Percentiles rank a stretch among this genome's conserved stretches.
These are phyloP conservation scores for Coemansia guatemalensis DNA, from an alignment of 192 early-diverging fungal species.

Conservation along the genomic window DNA sequence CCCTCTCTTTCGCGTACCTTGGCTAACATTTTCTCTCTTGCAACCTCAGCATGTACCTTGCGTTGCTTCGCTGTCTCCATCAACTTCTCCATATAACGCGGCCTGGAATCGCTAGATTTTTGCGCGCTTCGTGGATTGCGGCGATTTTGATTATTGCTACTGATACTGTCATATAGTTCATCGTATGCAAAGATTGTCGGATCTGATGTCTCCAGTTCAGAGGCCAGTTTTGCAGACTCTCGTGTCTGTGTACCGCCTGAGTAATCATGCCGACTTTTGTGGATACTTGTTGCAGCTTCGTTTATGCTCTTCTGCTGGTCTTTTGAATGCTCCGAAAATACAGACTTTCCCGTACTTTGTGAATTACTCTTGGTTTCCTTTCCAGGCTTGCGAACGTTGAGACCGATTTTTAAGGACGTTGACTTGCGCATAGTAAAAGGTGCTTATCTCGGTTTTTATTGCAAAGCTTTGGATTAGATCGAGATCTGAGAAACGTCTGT, in stretches of 20 bases:
- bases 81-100: conserved; percentile 50
- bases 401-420: conserved; percentile 29
- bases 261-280: not conserved
- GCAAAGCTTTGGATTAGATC: too few species aligned
- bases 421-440: conserved; percentile 37
- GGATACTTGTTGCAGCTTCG: not conserved
- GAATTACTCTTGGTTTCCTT: not conserved
- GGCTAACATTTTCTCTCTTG: conserved; percentile 28
- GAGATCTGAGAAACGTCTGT: too few species aligned
- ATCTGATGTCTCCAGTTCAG: conserved; percentile 17
- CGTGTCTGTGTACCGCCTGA: conserved; percentile 15
- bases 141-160: conserved; percentile 9
- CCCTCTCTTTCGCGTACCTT: conserved; percentile 45
- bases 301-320: not conserved
- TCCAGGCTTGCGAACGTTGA: conserved; percentile 37
- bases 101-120: conserved; percentile 21
- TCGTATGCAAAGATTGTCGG: conserved; percentile 45
- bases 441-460: conserved; percentile 54
- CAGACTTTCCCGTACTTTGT: not conserved
- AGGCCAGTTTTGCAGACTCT: conserved; percentile 18
- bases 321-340: not conserved
- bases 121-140: conserved; percentile 13
- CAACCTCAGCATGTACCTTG: conserved; percentile 39
- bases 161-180: conserved; percentile 32
- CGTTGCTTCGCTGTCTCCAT: conserved; percentile 42